A percentile compares a stretch with the other conserved stretches of the same genome.
Evolutionary conservation across 345 rosid genomes (phyloP).

Genomic region (Theobroma cacao): DNA sequence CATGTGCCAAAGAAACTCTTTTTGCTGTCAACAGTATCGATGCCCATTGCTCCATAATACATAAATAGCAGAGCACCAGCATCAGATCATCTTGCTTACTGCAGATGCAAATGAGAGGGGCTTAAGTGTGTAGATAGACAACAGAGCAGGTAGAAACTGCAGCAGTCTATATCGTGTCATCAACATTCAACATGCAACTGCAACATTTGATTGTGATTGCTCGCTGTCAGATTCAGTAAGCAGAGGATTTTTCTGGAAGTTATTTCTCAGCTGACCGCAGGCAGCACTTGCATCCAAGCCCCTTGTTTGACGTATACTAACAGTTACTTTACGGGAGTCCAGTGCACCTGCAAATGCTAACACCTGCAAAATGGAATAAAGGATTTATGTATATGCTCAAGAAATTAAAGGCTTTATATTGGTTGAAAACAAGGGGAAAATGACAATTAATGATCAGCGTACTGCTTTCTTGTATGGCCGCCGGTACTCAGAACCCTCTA

Average conservation of each 20-base stretch:
- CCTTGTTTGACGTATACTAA: constrained; percentile 75
- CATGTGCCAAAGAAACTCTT: background rate
- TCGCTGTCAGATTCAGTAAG: constrained; percentile 27
- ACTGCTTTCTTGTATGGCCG: constrained; percentile 84
- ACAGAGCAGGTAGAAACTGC: background rate
- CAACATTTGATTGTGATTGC: constrained; percentile 41
- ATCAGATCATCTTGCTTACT: background rate
- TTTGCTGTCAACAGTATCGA: background rate
- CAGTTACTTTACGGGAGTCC: constrained; percentile 75
- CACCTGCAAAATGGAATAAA: constrained; percentile 39
- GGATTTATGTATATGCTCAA: background rate
- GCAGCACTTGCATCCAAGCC: constrained; percentile 98
- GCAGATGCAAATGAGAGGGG: background rate
- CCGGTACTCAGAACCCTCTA: constrained; percentile 78
- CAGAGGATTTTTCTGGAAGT: constrained; percentile 88
- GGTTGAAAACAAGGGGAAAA: background rate
- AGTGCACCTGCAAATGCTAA: constrained; percentile 66
- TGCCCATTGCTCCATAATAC: background rate
- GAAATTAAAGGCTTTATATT: background rate
- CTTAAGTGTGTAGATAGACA: background rate
- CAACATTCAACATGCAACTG: constrained; percentile 46
- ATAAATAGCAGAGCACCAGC: background rate
- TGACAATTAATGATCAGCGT: constrained; percentile 18
- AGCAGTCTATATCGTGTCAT: constrained; percentile 10
- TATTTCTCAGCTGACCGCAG: constrained; percentile 94